phyloP scores from a whole-genome alignment of 768 basidiomycete species.

The Pleurotus eryngii region DNA sequence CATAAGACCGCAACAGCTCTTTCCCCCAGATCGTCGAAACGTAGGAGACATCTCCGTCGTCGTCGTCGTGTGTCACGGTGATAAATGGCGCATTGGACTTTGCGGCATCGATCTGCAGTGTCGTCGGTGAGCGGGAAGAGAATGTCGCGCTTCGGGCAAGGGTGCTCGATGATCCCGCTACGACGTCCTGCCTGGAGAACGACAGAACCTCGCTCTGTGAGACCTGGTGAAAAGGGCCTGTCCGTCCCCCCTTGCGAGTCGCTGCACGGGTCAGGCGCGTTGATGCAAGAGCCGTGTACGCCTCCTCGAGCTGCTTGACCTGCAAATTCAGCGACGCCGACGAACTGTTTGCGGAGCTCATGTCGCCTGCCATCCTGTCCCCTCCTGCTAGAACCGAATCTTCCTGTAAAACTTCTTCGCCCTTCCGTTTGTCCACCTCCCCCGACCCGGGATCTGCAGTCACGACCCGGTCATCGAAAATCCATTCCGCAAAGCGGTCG shows the following conservation, averaged over 20 bases:
- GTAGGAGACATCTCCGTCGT: constrained; percentile 2
- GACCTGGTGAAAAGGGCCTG: neutral
- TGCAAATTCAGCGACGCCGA: constrained; percentile 1
- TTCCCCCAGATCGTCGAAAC: constrained; percentile 5
- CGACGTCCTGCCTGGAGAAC: neutral
- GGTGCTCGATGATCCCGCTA: constrained; percentile 5
- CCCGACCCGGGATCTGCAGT: neutral
- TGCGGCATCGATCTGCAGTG: neutral
- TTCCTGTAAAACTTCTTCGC: neutral
- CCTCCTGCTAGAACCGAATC: neutral
- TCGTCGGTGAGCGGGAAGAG: neutral
- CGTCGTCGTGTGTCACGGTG: neutral
- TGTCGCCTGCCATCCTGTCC: neutral
- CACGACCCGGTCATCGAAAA: constrained; percentile 22
- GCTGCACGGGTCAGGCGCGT: constrained; percentile 1
- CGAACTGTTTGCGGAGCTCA: neutral
- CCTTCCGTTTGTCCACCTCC: neutral
- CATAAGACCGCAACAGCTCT: constrained; percentile 1
- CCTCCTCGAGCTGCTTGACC: constrained; percentile 2
- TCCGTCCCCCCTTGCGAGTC: neutral
- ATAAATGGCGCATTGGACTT: constrained; percentile 7
- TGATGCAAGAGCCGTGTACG: constrained; percentile 2
- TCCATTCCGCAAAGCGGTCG: constrained; percentile 28
- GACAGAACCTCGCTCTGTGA: constrained; percentile 5
- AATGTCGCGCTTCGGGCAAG: constrained; percentile 6